A percentile compares a stretch with the other conserved stretches of the same genome.
phyloP scores from a whole-genome alignment of 1,284 basidiomycete species.

The Naganishia liquefaciens region DNA sequence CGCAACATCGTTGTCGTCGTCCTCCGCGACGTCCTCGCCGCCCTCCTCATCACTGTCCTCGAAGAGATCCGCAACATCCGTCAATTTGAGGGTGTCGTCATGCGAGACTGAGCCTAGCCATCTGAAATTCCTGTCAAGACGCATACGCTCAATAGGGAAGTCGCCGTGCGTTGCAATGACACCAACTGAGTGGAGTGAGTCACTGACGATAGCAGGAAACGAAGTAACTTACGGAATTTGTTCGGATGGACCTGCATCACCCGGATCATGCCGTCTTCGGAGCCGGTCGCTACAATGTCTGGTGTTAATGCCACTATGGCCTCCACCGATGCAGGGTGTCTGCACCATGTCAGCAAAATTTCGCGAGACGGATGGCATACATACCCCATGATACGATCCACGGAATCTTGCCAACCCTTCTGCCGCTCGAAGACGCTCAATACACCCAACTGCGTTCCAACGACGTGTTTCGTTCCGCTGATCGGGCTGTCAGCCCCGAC shows the following conservation, averaged over 20 bases:
- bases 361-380: constrained; percentile 37
- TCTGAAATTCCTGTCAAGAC: constrained; percentile 61
- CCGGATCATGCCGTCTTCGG: constrained; percentile 86
- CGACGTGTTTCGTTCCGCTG: constrained; percentile 75
- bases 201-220: background rate
- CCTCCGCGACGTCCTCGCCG: constrained; percentile 57
- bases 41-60: constrained; percentile 59
- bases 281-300: constrained; percentile 77
- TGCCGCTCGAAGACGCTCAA: constrained; percentile 84
- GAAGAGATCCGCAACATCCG: constrained; percentile 70
- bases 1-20: constrained; percentile 48
- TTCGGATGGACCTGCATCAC: constrained; percentile 88
- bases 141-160: constrained; percentile 85
- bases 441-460: constrained; percentile 89
- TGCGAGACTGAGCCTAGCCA: constrained; percentile 95
- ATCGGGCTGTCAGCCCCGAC: background rate
- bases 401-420: constrained; percentile 86
- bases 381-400: constrained; percentile 86
- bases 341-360: constrained; percentile 41
- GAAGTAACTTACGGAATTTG: constrained; percentile 61
- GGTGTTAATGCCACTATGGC: constrained; percentile 72
- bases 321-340: constrained; percentile 84
- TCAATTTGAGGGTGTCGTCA: constrained; percentile 80
- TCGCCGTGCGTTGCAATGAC: constrained; percentile 87
- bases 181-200: constrained; percentile 58